These are phyloP conservation scores for Pseudogymnoascus sp. DNA, from an alignment of 2,329 filamentous ascomycete genomes.

Conservation along the genomic window DNA sequence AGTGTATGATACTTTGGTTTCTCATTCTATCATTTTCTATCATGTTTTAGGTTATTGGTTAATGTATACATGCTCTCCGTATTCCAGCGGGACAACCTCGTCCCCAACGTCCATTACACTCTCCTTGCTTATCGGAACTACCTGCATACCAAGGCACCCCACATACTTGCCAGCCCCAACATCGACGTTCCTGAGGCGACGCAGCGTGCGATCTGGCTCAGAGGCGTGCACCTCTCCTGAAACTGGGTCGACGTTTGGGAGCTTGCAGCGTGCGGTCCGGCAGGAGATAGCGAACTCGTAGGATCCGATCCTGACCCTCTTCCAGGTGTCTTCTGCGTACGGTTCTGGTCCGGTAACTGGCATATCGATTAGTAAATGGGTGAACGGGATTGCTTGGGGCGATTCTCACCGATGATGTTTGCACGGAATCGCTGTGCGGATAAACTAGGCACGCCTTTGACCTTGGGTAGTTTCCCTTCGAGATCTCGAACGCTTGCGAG, in stretches of 20 bases:
- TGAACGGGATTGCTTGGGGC: background rate
- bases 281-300: constrained; percentile 53
- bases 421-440: constrained; percentile 59
- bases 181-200: constrained; percentile 52
- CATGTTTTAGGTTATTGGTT: constrained; percentile 12
- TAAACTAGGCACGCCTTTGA: constrained; percentile 40
- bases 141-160: constrained; percentile 58
- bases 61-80: constrained; percentile 19
- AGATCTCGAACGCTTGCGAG: constrained; percentile 55
- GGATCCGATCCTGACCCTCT: constrained; percentile 42
- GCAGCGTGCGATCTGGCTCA: constrained; percentile 51
- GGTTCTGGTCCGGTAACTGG: constrained; percentile 52
- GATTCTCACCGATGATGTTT: constrained; percentile 55
- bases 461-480: constrained; percentile 45
- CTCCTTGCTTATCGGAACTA: constrained; percentile 45
- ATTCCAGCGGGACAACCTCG: constrained; percentile 40
- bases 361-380: constrained; percentile 13
- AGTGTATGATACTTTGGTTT: background rate
- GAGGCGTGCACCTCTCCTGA: constrained; percentile 28
- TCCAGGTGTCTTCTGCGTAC: constrained; percentile 66
- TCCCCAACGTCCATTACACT: constrained; percentile 48
- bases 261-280: constrained; percentile 59
- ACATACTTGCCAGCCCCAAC: constrained; percentile 43
- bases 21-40: background rate
- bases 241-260: constrained; percentile 61